Base-by-base conservation (phyloP, 148 eudicot species). In the Silene latifolia region DNA sequence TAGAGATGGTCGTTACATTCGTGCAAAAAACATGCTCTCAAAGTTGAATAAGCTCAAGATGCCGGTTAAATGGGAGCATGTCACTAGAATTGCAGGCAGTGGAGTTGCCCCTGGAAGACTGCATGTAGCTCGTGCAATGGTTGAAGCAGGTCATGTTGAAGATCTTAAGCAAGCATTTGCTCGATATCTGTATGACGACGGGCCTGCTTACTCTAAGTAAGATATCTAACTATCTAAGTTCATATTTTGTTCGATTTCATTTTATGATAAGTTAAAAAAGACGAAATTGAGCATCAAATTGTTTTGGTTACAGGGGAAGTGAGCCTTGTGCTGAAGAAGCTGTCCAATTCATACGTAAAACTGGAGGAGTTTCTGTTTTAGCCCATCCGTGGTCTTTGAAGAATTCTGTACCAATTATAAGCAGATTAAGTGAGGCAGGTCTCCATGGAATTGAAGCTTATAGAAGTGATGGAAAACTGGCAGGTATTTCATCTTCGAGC, bases 351-450 rank as follows among this genome's bases (percentile, higher is more conserved):
- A 85, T 94, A 53, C 42, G 88, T 76, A 88, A 88, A 78, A 94
- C 98, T 0, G 98, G 97, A 63, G 98, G 98, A 14, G 80, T 94
- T 67, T 82, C 98, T 9, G 97, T 94, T 21, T 77, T 94, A 80
- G 98, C 98, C 71, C 98, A 94, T 87, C 98, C 98, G 47, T 94
- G 98, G 98, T 90, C 97, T 10, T 80, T 91, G 76, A 94, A 94
- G 81, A 84, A 87, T 83, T 88, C 93, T 29, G 71, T 72, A 64
- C 86, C 87, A 29, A 72, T 94, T 8, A 80, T 90, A 60, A 86
- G 78, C 77, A 87, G 87, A 71, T 82, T 94, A 75, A 88, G 86
- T 76, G 90, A 85, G 74, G 91, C 96, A 20, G 98, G 98, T 60
- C 88, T 94, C 68, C 97, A 94, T 77, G 98, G 98, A 42, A 82